phyloP scores from a whole-genome alignment of 129 eudicot genomes.

The Artemisia tridentata region DNA sequence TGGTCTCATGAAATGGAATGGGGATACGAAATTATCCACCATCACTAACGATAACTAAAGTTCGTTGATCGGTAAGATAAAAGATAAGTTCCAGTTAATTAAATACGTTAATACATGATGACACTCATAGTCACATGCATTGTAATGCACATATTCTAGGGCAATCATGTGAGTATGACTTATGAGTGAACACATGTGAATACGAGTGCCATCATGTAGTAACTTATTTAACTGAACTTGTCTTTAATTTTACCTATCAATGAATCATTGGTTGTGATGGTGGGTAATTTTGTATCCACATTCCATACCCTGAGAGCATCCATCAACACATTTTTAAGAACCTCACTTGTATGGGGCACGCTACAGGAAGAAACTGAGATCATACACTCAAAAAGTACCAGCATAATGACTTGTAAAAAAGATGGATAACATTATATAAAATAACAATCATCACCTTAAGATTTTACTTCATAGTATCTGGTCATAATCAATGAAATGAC shows the following conservation, averaged over 20 bases:
- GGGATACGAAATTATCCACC: constrained; percentile 2
- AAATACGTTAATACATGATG: not conserved
- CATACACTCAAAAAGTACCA: not conserved
- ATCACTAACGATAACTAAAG: not conserved
- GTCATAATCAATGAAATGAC: too few species aligned
- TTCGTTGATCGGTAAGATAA: not conserved
- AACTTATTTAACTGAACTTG: not conserved
- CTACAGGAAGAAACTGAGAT: not conserved
- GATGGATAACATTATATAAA: too few species aligned
- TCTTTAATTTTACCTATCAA: constrained; percentile 11
- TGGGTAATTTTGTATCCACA: not conserved
- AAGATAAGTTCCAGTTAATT: not conserved
- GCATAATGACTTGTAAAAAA: too few species aligned
- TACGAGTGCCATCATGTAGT: not conserved
- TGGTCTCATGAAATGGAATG: not conserved
- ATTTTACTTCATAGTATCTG: too few species aligned
- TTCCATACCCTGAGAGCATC: constrained; percentile 2
- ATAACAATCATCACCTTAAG: not conserved
- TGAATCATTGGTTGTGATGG: not conserved
- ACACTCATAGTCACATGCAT: not conserved
- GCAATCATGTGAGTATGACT: constrained; percentile 10
- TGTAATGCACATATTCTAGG: constrained; percentile 1
- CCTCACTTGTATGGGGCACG: not conserved
- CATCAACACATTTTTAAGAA: not conserved
- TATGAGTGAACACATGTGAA: too few species aligned